A percentile compares a stretch with the other conserved stretches of the same genome.
phyloP scores from a whole-genome alignment of 2,329 filamentous ascomycete genomes.

The Huntiella omanensis region DNA sequence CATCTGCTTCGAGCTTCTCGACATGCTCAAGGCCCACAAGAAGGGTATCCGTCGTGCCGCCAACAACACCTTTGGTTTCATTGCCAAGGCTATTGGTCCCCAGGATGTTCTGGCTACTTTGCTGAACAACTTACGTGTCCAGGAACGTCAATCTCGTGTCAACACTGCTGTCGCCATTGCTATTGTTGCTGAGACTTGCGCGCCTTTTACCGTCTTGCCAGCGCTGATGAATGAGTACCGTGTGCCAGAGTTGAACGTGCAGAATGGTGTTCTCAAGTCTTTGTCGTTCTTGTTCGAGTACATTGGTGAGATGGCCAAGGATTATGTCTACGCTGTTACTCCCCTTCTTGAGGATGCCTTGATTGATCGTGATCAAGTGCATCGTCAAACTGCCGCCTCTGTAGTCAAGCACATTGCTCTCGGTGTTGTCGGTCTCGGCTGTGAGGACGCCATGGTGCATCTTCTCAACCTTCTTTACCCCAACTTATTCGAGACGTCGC shows the following conservation, averaged over 20 bases:
- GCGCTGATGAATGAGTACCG: conserved; percentile 99
- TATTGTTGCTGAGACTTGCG: conserved; percentile 95
- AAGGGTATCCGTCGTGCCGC: conserved; percentile 95
- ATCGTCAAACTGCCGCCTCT: conserved; percentile 86
- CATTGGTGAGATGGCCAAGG: conserved; percentile 98
- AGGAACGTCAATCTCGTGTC: conserved; percentile 93
- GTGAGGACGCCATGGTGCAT: conserved; percentile 97
- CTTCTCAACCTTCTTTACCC: conserved; percentile 90
- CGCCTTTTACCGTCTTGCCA: conserved; percentile 94
- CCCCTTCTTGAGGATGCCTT: conserved; percentile 90
- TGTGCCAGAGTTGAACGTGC: conserved; percentile 93
- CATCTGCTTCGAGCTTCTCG: conserved; percentile 95
- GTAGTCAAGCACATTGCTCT: conserved; percentile 97
- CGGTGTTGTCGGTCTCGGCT: conserved; percentile 91
- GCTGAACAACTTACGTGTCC: conserved; percentile 88
- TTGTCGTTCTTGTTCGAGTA: conserved; percentile 97
- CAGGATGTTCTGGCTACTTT: conserved; percentile 92
- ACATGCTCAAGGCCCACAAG: conserved; percentile 99
- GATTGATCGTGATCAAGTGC: conserved; percentile 94
- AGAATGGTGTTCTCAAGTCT: conserved; percentile 95
- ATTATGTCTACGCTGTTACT: conserved; percentile 96
- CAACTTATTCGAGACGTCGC: conserved; percentile 93
- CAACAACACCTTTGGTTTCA: conserved; percentile 99
- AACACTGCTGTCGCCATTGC: conserved; percentile 97
- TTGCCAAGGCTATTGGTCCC: conserved; percentile 94